Conservation (phyloP, 331 rosid genomes). For the Acacia pycnantha region DNA sequence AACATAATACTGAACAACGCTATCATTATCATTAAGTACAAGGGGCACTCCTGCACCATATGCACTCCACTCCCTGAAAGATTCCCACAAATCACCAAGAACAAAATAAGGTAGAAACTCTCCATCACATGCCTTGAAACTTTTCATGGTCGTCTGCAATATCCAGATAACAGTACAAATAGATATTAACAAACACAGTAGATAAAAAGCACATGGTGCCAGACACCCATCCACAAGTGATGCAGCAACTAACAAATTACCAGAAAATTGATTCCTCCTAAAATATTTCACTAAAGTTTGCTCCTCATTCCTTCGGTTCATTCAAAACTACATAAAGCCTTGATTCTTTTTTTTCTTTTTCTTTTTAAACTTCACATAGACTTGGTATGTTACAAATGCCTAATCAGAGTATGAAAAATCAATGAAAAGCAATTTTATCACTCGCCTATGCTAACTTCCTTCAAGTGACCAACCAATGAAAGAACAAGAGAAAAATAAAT, state of each 20-base stretch:
- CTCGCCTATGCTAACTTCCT: neutral
- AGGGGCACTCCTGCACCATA: constrained; percentile 85
- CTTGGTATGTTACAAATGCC: neutral
- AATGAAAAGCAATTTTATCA: neutral
- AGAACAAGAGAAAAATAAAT: neutral
- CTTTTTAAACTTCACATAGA: neutral
- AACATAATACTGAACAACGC: constrained; percentile 70
- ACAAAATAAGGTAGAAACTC: constrained; percentile 59
- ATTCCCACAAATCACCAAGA: constrained; percentile 77
- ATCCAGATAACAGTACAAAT: neutral
- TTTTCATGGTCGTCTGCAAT: constrained; percentile 55
- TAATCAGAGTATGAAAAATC: neutral
- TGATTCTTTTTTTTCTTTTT: neutral
- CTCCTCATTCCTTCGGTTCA: neutral
- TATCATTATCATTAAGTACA: constrained; percentile 54
- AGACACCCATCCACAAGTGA: neutral
- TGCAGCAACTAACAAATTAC: neutral
- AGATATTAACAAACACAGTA: neutral
- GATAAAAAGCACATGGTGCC: neutral
- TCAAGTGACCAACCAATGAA: neutral
- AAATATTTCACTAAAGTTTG: neutral
- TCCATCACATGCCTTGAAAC: constrained; percentile 38
- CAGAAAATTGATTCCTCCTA: neutral
- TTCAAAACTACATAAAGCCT: neutral
- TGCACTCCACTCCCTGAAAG: constrained; percentile 81